phyloP scores from a whole-genome alignment of 805 yeast species.

The Lachancea quebecensis region DNA sequence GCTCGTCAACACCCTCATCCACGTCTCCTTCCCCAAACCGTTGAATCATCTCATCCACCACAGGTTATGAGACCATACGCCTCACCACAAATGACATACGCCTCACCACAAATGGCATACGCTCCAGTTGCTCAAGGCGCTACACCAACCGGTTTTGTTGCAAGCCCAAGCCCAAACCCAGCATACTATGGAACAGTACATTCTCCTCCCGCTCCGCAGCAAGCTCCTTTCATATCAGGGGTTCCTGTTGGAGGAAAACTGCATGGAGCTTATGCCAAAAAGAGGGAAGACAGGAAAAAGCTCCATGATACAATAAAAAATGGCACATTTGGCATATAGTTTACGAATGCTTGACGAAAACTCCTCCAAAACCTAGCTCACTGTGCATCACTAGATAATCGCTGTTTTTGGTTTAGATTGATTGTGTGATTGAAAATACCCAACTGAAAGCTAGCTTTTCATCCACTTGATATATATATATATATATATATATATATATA shows the following conservation, averaged over 20 bases:
- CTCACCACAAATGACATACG: neutral
- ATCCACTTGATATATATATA: too few relatives aligned
- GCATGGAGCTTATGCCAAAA: constrained; percentile 36
- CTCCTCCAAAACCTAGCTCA: neutral
- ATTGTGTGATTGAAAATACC: too few relatives aligned
- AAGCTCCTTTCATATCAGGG: constrained; percentile 11
- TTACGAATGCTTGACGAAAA: neutral
- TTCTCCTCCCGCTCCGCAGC: neutral
- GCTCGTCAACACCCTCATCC: neutral
- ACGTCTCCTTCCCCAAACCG: neutral
- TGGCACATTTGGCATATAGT: constrained; percentile 61
- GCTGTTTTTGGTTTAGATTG: too few relatives aligned
- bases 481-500: too few relatives aligned
- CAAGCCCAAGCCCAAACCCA: too few relatives aligned
- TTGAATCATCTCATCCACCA: neutral
- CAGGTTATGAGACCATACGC: neutral
- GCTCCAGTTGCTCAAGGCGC: too few relatives aligned
- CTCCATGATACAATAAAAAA: constrained; percentile 59
- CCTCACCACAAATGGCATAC: neutral
- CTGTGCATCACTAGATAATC: neutral
- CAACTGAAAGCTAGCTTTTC: too few relatives aligned
- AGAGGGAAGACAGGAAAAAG: constrained; percentile 44
- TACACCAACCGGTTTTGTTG: too few relatives aligned
- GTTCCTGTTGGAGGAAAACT: constrained; percentile 26
- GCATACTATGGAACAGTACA: too few relatives aligned